Percentiles rank a stretch among this genome's conserved stretches.
These are phyloP conservation scores for Metschnikowia noctiluminum DNA, from an alignment of 805 yeast species.

Conservation along the genomic window DNA sequence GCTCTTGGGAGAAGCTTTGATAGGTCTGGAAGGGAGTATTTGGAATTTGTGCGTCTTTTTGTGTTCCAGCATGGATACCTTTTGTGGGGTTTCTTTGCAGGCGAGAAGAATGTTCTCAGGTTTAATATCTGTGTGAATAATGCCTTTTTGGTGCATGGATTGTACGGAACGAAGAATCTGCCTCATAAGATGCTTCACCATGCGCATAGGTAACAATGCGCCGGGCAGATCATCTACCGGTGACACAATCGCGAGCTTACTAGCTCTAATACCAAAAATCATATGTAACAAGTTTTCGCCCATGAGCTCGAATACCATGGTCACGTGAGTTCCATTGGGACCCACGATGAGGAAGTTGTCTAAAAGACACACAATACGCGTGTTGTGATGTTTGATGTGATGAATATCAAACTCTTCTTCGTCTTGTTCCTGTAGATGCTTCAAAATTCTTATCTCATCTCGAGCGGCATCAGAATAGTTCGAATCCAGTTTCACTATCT, in stretches of 20 bases:
- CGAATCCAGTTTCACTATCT: constrained; percentile 85
- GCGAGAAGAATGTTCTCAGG: constrained; percentile 55
- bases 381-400: background rate
- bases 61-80: background rate
- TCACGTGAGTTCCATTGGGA: constrained; percentile 87
- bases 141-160: constrained; percentile 70
- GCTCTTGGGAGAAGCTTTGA: constrained; percentile 1
- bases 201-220: constrained; percentile 51
- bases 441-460: constrained; percentile 79
- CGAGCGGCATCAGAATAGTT: constrained; percentile 92
- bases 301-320: constrained; percentile 95
- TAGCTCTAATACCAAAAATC: constrained; percentile 72
- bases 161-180: constrained; percentile 73
- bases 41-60: constrained; percentile 4
- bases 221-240: constrained; percentile 1
- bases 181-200: constrained; percentile 78
- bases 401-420: constrained; percentile 3
- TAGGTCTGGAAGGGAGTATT: constrained; percentile 18
- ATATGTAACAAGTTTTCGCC: constrained; percentile 91
- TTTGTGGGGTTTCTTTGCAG: background rate
- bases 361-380: constrained; percentile 69
- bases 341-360: constrained; percentile 87
- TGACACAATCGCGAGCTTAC: background rate
- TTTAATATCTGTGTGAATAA: constrained; percentile 69
- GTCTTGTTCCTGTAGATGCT: constrained; percentile 63